Conservation (phyloP, 352 stramenopile genomes). For the Globisporangium polare region DNA sequence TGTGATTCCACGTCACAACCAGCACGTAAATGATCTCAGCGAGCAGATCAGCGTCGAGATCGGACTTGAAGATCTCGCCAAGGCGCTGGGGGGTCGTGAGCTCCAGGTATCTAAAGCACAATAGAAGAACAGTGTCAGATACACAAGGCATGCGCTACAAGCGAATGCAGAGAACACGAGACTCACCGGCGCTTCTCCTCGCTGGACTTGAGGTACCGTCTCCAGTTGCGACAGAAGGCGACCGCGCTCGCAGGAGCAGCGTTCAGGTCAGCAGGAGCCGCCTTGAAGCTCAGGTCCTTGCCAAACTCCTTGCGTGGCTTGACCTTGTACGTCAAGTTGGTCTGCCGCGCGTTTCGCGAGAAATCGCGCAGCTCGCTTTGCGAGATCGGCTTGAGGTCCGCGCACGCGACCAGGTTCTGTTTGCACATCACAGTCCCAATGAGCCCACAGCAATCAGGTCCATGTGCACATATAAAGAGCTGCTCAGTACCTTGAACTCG, state of each 20-base stretch:
- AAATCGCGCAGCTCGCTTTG: conserved; percentile 69
- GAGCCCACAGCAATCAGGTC: neutral
- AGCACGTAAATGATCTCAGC: conserved; percentile 59
- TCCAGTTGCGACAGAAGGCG: conserved; percentile 74
- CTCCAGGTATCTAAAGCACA: conserved; percentile 46
- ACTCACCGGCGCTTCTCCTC: conserved; percentile 50
- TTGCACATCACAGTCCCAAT: neutral
- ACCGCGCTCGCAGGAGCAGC: conserved; percentile 35
- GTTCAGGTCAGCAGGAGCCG: conserved; percentile 20
- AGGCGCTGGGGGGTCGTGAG: conserved; percentile 46
- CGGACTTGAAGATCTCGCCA: conserved; percentile 48
- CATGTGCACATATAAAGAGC: neutral
- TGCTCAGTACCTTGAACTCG: conserved; percentile 66
- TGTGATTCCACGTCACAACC: conserved; percentile 22
- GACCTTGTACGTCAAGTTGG: conserved; percentile 68
- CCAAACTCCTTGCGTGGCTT: conserved; percentile 27
- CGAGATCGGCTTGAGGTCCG: conserved; percentile 76
- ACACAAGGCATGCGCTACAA: no score
- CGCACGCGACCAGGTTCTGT: conserved; percentile 82
- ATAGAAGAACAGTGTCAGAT: neutral
- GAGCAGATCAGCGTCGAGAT: conserved; percentile 74
- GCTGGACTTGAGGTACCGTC: conserved; percentile 48
- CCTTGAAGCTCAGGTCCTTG: conserved; percentile 22
- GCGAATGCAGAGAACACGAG: neutral
- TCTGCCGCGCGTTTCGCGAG: conserved; percentile 35